Evolutionary conservation across 768 basidiomycete species (phyloP).

Genomic region (Tylopilus intermedius): DNA sequence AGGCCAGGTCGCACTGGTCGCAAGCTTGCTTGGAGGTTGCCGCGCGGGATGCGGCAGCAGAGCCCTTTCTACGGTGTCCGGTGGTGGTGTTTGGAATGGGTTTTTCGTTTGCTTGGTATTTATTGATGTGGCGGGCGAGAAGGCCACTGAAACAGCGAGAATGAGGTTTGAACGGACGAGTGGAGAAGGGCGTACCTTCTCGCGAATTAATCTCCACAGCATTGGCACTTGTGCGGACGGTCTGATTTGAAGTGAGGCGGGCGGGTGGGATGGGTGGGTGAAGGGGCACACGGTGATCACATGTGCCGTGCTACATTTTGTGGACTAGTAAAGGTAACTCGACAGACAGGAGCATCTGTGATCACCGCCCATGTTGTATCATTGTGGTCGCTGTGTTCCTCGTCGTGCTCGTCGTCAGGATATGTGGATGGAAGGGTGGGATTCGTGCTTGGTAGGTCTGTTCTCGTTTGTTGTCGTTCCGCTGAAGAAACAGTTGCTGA

Average conservation of each 20-base stretch:
- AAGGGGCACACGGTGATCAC: conserved; percentile 72
- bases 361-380: conserved; percentile 61
- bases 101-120: conserved; percentile 80
- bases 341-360: conserved; percentile 85
- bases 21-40: conserved; percentile 81
- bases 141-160: conserved; percentile 53
- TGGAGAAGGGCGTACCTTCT: conserved; percentile 49
- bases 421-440: no score
- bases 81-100: conserved; percentile 32
- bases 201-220: conserved; percentile 87
- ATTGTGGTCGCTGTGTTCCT: conserved; percentile 1
- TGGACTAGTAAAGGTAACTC: conserved; percentile 82
- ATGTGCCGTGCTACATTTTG: conserved; percentile 89
- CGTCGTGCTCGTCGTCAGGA: not conserved
- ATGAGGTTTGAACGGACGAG: conserved; percentile 8
- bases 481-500: no score
- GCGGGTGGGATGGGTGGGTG: conserved; percentile 20
- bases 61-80: conserved; percentile 55
- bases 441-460: no score
- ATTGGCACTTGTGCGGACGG: conserved; percentile 82
- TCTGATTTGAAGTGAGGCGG: conserved; percentile 39
- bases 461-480: no score
- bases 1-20: conserved; percentile 76
- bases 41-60: conserved; percentile 61
- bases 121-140: conserved; percentile 81